Evolutionary conservation across 805 yeast genomes (phyloP).

Genomic region (Saturnispora bothae): DNA sequence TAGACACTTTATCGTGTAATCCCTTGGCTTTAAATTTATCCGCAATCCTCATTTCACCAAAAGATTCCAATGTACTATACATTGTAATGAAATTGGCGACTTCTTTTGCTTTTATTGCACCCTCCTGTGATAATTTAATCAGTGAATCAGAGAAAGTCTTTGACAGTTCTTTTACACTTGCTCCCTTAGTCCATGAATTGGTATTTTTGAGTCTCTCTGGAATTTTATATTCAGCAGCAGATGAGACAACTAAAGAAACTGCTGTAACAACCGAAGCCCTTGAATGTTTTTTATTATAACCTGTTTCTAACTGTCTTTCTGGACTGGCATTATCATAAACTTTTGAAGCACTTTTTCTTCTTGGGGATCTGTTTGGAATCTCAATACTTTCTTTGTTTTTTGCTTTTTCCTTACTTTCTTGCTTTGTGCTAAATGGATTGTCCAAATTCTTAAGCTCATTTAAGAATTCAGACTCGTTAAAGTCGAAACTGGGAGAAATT

Average conservation of each 20-base stretch:
- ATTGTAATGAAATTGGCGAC: constrained; percentile 10
- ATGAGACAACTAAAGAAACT: constrained; percentile 25
- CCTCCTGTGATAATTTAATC: constrained; percentile 12
- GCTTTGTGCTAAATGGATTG: background rate
- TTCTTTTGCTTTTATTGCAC: constrained; percentile 5
- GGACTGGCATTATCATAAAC: background rate
- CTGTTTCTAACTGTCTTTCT: background rate
- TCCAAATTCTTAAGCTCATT: background rate
- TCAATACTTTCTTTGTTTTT: background rate
- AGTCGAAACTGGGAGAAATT: background rate
- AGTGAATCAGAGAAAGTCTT: constrained; percentile 19
- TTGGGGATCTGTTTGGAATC: constrained; percentile 4
- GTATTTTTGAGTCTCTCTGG: background rate
- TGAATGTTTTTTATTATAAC: constrained; percentile 22
- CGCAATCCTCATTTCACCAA: constrained; percentile 24
- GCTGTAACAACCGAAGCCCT: constrained; percentile 28
- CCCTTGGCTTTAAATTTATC: constrained; percentile 19
- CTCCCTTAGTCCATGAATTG: constrained; percentile 13
- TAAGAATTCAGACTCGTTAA: background rate
- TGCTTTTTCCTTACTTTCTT: background rate
- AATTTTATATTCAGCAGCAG: constrained; percentile 16
- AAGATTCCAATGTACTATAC: constrained; percentile 15
- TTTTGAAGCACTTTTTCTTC: background rate
- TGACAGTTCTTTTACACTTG: constrained; percentile 14
- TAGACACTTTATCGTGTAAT: constrained; percentile 6